Evolutionary conservation across 441 rosid species (phyloP), one percentile per base, ranked within the genome.

Genomic region (Populus hybrid): DNA sequence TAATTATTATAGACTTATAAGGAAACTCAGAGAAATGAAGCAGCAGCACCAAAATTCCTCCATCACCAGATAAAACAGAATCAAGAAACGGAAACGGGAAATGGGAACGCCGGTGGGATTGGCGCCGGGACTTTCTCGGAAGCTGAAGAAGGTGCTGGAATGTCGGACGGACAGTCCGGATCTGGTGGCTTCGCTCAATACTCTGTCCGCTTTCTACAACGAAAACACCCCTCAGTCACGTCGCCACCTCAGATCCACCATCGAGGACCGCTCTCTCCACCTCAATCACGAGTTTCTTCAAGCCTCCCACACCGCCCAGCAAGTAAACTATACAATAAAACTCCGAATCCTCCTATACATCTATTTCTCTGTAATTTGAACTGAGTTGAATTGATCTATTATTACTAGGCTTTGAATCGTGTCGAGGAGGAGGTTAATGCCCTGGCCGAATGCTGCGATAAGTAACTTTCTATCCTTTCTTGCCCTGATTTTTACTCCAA

Each of bases 221-320:
- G 96, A 93, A 5, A 96, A 96, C 90, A 92, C 92, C 63, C 90
- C 98, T 4, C 97, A 90, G 80, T 83, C 93, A 4, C 96, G 99
- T n/a, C 97, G 98, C 79, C 93, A 92, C 80, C 99, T 96, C 85
- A 88, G 98, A 93, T 96, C 98, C 84, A 88, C 98, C 86, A 88
- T 96, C 79, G 98, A 96, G 91, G 90, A 93, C 78, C 98, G 99
- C 46, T 88, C 98, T 67, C 98, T 96, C 70, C 81, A 86, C 83
- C 92, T 96, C 90, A 93, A 96, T 72, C 78, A 78, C n/a, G 94
- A 94, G 74, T 96, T 96, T 76, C 96, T 96, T 16, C 86, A 77
- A 9, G 94, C 98, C 59, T 93, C 98, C 67, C 79, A 83, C 67
- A 79, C 94, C 63, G 88, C 98, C 32, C 99, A 94, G 85, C 88